A percentile compares a stretch with the other conserved stretches of the same genome.
phyloP scores from a whole-genome alignment of 805 yeast genomes.

The Wickerhamiella parazyma region DNA sequence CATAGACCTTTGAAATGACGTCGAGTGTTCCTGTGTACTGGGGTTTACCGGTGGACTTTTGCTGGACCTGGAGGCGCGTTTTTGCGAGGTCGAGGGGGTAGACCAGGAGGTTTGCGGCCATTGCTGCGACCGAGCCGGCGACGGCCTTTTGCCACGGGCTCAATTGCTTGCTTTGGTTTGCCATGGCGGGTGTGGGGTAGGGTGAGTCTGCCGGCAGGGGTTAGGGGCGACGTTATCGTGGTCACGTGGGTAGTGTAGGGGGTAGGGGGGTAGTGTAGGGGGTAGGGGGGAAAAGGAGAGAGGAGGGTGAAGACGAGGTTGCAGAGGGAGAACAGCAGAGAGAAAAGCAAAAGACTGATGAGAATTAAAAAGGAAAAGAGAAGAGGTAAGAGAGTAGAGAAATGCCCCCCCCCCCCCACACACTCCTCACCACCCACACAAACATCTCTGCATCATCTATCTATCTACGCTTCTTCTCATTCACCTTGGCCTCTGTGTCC shows the following conservation, averaged over 20 bases:
- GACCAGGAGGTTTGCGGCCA: constrained; percentile 61
- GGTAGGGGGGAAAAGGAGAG: too few relatives aligned
- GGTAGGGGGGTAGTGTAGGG: too few relatives aligned
- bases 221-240: background rate
- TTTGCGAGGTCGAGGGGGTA: constrained; percentile 73
- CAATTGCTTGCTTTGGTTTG: constrained; percentile 14
- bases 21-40: constrained; percentile 46
- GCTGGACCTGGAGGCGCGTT: constrained; percentile 68
- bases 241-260: background rate
- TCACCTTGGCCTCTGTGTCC: constrained; percentile 46
- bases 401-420: too few relatives aligned
- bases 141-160: constrained; percentile 68
- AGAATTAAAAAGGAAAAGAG: too few relatives aligned
- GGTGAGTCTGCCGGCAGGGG: background rate
- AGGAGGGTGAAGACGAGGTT: too few relatives aligned
- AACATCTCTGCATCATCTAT: background rate
- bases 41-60: constrained; percentile 19
- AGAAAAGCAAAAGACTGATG: too few relatives aligned
- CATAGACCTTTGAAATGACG: constrained; percentile 44
- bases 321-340: too few relatives aligned
- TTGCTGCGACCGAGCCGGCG: constrained; percentile 72
- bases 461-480: constrained; percentile 11
- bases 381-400: too few relatives aligned
- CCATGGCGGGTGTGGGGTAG: constrained; percentile 4
- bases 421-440: background rate